Base-by-base conservation (phyloP, 768 basidiomycete species). In the Amanita molliuscula region DNA sequence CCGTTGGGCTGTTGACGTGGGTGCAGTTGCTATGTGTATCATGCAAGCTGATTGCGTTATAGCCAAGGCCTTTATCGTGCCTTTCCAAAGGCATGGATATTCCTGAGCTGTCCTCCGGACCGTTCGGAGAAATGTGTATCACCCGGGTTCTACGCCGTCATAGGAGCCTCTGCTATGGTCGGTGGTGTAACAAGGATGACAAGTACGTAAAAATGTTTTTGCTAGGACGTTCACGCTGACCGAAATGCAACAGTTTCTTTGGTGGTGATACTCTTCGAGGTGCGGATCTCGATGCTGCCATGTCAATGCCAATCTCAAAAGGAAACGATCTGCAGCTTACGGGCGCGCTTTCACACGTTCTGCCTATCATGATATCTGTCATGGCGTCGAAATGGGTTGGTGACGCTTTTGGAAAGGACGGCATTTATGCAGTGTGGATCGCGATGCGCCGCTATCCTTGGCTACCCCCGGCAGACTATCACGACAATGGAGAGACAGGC, bases 161-260 rank as follows among this genome's bases (percentile, higher is more conserved):
- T 87, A 25, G 84, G 84, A 2, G 84, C 84, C 25, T 78, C 84
- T 36, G 81, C 82, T 1, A 81, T 86, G 82, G 65, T 87, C 4
- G 83, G 79, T 16, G 84, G 84, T 8, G 84, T 87, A 2, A 87
- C 84, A 3, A 67, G 82, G 51, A 85, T 84, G 84, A 85, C 84
- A 3, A 78, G 82, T 84, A 53, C 63, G 78, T 57, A 18, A 3
- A 13, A 46, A 4, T 47, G n/a, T n/a, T n/a, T 42, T 33, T 35
- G 33, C 35, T 18, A 31, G 47, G 10, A 28, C 34, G 16, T 49
- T 31, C 37, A 34, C 18, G 56, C 28, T 53, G 54, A 21, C 28
- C 38, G 25, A 20, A n/a, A 9, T 34, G 4, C 54, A 33, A 34
- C 25, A 84, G 84, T 87, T 48, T 87, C 84, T 4, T 65, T 87